Conservation (phyloP, 2,329 filamentous ascomycete species). For the Alternaria sp. region DNA sequence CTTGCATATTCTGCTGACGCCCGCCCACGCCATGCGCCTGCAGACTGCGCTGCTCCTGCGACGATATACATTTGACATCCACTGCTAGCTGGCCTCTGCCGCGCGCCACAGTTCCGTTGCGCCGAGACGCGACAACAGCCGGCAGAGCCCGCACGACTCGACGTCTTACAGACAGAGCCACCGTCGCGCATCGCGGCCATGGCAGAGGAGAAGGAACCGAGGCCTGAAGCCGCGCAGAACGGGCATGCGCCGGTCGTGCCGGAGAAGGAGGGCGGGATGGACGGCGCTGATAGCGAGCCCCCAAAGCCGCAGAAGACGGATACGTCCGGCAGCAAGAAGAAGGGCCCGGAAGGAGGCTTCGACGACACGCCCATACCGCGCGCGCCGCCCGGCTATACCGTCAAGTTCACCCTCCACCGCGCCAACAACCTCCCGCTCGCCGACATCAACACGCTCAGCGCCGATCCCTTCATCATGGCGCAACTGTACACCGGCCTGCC, state of each 20-base stretch:
- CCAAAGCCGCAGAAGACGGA: constrained; percentile 33
- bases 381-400: constrained; percentile 78
- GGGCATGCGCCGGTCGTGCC: constrained; percentile 16
- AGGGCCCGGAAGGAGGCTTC: constrained; percentile 74
- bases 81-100: background rate
- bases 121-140: constrained; percentile 5
- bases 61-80: background rate
- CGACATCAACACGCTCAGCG: constrained; percentile 77
- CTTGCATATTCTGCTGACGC: background rate
- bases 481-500: constrained; percentile 75
- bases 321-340: constrained; percentile 36
- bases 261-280: constrained; percentile 18
- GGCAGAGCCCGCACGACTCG: background rate
- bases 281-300: constrained; percentile 17
- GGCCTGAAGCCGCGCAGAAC: constrained; percentile 12
- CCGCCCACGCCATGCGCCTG: background rate
- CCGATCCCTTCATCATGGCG: constrained; percentile 82
- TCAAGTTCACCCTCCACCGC: constrained; percentile 83
- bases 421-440: constrained; percentile 82
- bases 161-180: constrained; percentile 3
- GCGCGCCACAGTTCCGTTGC: constrained; percentile 5
- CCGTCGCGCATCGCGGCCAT: constrained; percentile 16
- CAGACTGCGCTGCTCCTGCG: background rate
- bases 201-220: constrained; percentile 17
- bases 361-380: constrained; percentile 79